Evolutionary conservation across 257 asterid genomes (phyloP).

Genomic region (Solanum chiquidenum): DNA sequence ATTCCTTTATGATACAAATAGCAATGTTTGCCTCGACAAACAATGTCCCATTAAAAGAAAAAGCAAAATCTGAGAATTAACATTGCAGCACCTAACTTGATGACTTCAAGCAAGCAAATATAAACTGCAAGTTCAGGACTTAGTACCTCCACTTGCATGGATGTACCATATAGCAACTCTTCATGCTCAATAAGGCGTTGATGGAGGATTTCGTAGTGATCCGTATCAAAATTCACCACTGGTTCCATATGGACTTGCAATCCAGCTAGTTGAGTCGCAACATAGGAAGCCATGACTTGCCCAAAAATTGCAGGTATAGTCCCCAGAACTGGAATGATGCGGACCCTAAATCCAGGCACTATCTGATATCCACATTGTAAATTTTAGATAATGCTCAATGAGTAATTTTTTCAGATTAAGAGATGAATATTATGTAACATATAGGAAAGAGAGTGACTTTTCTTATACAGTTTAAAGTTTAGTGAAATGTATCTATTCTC

Average conservation of each 20-base stretch:
- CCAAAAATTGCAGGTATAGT: constrained; percentile 97
- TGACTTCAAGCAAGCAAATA: not conserved
- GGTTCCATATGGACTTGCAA: constrained; percentile 84
- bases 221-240: constrained; percentile 73
- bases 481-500: not conserved
- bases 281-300: constrained; percentile 95
- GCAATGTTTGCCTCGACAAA: not conserved
- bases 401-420: not conserved
- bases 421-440: not conserved
- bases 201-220: constrained; percentile 73
- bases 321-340: constrained; percentile 95
- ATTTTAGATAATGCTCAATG: not conserved
- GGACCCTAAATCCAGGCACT: constrained; percentile 96
- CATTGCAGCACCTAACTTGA: not conserved
- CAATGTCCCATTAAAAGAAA: not conserved
- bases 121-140: not conserved
- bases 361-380: constrained; percentile 40
- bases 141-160: constrained; percentile 69
- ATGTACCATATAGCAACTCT: constrained; percentile 73
- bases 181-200: constrained; percentile 93
- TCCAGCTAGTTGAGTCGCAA: constrained; percentile 65
- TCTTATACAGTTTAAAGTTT: not conserved
- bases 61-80: not conserved
- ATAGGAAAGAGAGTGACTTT: not conserved
- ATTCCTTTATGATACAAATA: not conserved